Percentiles rank a stretch among this genome's conserved stretches.
Conservation (phyloP, 2,329 filamentous ascomycete genomes). For the Xylariaceae sp. region DNA sequence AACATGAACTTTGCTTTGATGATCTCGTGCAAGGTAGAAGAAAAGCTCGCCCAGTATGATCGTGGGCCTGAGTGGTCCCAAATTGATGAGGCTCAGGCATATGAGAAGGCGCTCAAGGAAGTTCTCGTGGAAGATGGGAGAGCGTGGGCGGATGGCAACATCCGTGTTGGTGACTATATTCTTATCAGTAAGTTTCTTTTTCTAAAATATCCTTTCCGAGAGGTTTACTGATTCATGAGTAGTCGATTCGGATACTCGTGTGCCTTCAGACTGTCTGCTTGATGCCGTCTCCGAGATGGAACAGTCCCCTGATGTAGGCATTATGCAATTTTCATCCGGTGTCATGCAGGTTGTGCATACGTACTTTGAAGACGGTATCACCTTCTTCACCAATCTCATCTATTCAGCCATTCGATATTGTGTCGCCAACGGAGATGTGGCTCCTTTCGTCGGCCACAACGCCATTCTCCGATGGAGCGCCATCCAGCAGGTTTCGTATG, state of each 20-base stretch:
- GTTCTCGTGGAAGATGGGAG: conserved; percentile 50
- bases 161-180: conserved; percentile 60
- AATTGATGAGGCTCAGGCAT: conserved; percentile 46
- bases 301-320: conserved; percentile 63
- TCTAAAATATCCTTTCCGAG: not conserved
- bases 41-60: conserved; percentile 45
- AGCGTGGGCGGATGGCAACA: conserved; percentile 58
- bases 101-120: conserved; percentile 45
- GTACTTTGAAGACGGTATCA: conserved; percentile 68
- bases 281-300: conserved; percentile 71
- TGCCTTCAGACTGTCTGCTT: conserved; percentile 63
- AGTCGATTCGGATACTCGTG: conserved; percentile 65
- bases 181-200: conserved; percentile 43
- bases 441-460: conserved; percentile 75
- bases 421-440: conserved; percentile 67
- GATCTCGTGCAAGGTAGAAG: conserved; percentile 59
- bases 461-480: conserved; percentile 69
- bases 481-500: conserved; percentile 54
- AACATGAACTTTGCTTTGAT: conserved; percentile 72
- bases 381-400: conserved; percentile 75
- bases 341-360: conserved; percentile 72
- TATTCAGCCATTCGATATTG: conserved; percentile 70
- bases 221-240: conserved; percentile 7
- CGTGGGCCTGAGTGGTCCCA: conserved; percentile 41
- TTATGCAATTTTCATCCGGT: conserved; percentile 68